phyloP scores from a whole-genome alignment of 208 protist genomes.

The Leishmania gerbilli region DNA sequence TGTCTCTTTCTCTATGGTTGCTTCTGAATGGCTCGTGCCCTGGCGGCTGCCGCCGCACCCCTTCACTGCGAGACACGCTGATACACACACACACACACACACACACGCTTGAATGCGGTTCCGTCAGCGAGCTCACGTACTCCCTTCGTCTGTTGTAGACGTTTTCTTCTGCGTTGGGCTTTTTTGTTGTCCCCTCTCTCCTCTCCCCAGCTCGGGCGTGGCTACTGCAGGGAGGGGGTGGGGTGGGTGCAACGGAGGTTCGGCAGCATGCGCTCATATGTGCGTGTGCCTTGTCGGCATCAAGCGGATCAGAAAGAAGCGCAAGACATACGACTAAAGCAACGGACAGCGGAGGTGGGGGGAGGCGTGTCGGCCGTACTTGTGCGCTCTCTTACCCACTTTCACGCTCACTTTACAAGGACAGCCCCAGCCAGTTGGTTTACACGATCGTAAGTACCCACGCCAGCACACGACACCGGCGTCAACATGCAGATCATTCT shows the following conservation, averaged over 20 bases:
- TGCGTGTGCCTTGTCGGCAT: background rate
- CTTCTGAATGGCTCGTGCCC: background rate
- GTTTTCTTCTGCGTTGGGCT: background rate
- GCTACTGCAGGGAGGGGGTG: background rate
- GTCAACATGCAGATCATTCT: slow-evolving; percentile 62
- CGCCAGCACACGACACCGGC: background rate
- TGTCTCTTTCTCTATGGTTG: background rate
- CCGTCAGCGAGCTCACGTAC: background rate
- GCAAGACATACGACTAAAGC: no score
- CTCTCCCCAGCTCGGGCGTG: background rate
- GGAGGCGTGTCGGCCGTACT: background rate
- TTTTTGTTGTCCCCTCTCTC: background rate
- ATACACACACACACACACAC: no score
- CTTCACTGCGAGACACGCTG: background rate
- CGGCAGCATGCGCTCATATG: background rate
- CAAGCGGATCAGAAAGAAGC: background rate
- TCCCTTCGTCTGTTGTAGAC: background rate
- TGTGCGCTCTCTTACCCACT: background rate
- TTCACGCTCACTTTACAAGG: background rate
- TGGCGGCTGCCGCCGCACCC: background rate
- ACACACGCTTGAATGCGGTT: background rate
- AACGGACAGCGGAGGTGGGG: background rate
- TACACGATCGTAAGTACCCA: background rate
- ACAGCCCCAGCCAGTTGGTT: background rate
- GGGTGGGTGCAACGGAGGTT: background rate